phyloP scores from a whole-genome alignment of 257 asterid species.

The Verbena officinalis region DNA sequence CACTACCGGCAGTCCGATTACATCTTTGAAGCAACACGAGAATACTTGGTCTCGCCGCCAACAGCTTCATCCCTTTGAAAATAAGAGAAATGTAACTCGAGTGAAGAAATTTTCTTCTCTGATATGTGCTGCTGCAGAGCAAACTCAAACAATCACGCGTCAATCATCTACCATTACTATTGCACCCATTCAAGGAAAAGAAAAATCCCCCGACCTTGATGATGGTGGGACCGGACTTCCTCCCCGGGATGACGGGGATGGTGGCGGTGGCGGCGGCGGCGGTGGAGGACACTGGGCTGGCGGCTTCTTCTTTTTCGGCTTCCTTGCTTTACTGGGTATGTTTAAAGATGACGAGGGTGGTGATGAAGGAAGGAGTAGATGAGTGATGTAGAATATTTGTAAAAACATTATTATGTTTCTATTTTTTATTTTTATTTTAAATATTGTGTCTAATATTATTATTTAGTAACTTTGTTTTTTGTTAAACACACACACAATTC shows the following conservation, averaged over 20 bases:
- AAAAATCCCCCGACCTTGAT: slow-evolving; percentile 87
- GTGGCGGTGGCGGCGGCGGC: slow-evolving; percentile 87
- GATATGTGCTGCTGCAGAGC: slow-evolving; percentile 68
- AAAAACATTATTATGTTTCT: no score
- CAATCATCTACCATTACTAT: slow-evolving; percentile 86
- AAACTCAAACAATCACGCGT: slow-evolving; percentile 87
- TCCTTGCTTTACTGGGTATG: slow-evolving; percentile 72
- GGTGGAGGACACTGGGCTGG: slow-evolving; percentile 88
- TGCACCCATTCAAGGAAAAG: slow-evolving; percentile 82
- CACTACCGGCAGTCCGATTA: slow-evolving; percentile 37
- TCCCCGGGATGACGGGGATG: slow-evolving; percentile 85
- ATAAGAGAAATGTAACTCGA: slow-evolving; percentile 23
- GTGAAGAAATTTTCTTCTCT: slow-evolving; percentile 44
- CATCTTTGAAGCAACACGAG: slow-evolving; percentile 39
- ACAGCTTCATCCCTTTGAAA: slow-evolving; percentile 42
- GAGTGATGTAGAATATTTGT: slow-evolving; percentile 13
- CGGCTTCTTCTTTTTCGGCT: slow-evolving; percentile 85
- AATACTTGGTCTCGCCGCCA: slow-evolving; percentile 20
- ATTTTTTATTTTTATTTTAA: no score
- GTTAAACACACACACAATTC: no score
- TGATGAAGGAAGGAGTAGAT: slow-evolving; percentile 50
- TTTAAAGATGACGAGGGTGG: slow-evolving; percentile 72
- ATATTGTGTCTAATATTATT: no score
- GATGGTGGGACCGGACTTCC: slow-evolving; percentile 92
- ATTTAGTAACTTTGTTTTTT: no score